Base-by-base conservation (phyloP, 805 yeast genomes). In the Metschnikowia gelsemii region DNA sequence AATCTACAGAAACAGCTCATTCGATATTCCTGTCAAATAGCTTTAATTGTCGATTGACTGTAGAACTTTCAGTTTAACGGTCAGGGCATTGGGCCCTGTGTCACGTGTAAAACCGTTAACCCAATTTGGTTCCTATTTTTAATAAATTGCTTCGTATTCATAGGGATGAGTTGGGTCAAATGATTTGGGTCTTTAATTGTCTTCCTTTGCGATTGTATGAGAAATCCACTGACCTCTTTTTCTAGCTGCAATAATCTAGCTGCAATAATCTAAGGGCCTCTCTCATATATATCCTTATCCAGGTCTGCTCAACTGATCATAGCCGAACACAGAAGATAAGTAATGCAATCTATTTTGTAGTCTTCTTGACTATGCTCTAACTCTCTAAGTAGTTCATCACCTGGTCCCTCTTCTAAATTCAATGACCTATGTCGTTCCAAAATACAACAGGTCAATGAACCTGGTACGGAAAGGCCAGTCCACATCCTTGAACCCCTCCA, bases 361-460 rank as follows among this genome's bases (percentile, higher is more conserved):
- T 8, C 29, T n/a, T 26, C 5, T 8, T 14, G 8, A 24, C 5
- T 4, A 5, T 24, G n/a, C n/a, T n/a, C n/a, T n/a, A n/a, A n/a
- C 17, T 19, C 20, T 7, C 23, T 2, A 22, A 22, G 25, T 11
- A 7, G 9, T 11, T 22, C 25, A 11, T 11, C 25, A 11, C 25
- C 11, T 11, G 7, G 9, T 7, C 9, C 25, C 25, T 11, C 25
- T 22, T 22, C 11, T 11, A 22, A 22, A 22, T 7, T 31, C 28
- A 2, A n/a, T n/a, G n/a, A n/a, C 39, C 26, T 21, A 63, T 19
- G 56, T 58, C 4, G 89, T 80, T 5, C 96, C 96, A 61, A 83
- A 89, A 59, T 89, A 89, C 43, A 76, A 71, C 8, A 82, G 64
- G 61, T 88, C 96, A 20, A 89, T 72, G 56, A 82, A 87, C 42